Conservation (phyloP, 306 rosid genomes). For the Rosa rugosa region DNA sequence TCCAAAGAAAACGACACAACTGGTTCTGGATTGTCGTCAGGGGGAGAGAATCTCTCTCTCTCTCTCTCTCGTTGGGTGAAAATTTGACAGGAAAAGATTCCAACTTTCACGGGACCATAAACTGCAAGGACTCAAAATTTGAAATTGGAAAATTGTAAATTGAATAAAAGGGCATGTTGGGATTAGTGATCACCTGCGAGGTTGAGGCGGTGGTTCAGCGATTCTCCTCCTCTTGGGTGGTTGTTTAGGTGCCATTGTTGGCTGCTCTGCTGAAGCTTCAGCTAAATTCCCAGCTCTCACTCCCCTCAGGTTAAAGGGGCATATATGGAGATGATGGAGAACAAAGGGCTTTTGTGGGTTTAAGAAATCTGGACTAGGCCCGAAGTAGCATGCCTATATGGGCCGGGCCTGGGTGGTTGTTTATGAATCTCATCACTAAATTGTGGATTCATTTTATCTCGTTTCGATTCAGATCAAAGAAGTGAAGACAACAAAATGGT, state of each 20-base stretch:
- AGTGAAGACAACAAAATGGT: no score
- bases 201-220: constrained; percentile 27
- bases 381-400: neutral
- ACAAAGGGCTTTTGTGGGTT: neutral
- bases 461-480: no score
- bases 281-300: neutral
- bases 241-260: constrained; percentile 29
- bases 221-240: constrained; percentile 35
- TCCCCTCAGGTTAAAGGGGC: no score
- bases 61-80: no score
- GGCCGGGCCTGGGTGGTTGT: neutral
- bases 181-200: constrained; percentile 26
- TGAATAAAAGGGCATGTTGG: neutral
- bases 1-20: constrained; percentile 1
- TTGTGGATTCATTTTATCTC: no score
- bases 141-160: neutral
- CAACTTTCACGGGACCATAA: constrained; percentile 2
- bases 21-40: constrained; percentile 6
- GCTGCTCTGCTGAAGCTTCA: neutral
- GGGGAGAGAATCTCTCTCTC: constrained; percentile 5
- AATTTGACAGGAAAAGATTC: constrained; percentile 1
- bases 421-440: neutral
- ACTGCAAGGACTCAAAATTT: neutral
- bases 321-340: neutral
- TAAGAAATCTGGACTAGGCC: neutral